Base-by-base conservation (phyloP, 2,329 filamentous ascomycete genomes). In the Alternaria panax region DNA sequence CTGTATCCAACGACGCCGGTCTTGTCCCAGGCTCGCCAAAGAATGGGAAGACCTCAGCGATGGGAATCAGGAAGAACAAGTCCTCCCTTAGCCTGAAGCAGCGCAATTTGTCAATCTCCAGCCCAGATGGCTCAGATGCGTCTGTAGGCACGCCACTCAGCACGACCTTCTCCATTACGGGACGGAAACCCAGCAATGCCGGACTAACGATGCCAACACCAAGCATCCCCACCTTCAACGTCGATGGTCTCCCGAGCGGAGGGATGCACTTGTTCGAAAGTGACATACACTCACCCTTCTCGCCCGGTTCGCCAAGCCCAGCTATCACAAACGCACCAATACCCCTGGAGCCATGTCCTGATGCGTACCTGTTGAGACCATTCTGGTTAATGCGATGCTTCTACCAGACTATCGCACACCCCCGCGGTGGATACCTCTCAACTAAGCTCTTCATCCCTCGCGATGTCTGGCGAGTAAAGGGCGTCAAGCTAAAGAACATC, bases 371-470 rank as follows among this genome's bases (percentile, higher is more conserved):
- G 70, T 84, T 98, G n/a, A 89, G 95, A 20, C 96, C 95, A 2
- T 99, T 97, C 78, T 99, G 95, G 95, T 84, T 99, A 43, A 97
- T 99, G 92, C 89, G 95, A 54, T 93, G 91, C 62, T 84, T 99
- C 25, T 96, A 95, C 74, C 92, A 97, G 76, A 97, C 93, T 0
- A 87, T 99, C 43, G 90, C 90, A 18, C 94, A 99, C 72, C 92
- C 94, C 2, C 88, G 92, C 24, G 95, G 95, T 36, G 95, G 93
- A 16, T 99, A 97, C 74, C 75, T 99, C 20, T 96, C 93, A 53
- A 94, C 89, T 22, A 93, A 93, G 70, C 85, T 99, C 0, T 99
- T 99, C 74, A 86, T 99, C 5, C 93, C 95, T 6, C 87, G 92
- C 51, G 93, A 98, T 73, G 92, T 95, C 3, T 99, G 95, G 95